phyloP scores from a whole-genome alignment of 345 rosid genomes.

The Combretum micranthum region DNA sequence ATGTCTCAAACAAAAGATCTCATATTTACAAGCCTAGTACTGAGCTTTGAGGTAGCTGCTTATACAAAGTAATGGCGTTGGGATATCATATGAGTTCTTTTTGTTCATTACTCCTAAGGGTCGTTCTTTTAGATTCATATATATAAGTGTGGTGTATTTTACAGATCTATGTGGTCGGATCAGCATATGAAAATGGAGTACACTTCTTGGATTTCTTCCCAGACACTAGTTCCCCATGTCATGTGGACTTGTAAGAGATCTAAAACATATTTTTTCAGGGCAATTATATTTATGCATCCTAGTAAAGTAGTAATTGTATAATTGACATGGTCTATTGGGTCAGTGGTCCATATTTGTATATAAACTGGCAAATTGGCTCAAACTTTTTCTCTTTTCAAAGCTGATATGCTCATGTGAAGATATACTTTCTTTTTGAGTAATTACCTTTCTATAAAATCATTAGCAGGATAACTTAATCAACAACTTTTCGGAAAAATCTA shows the following conservation, averaged over 20 bases:
- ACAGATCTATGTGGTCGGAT: slow-evolving; percentile 80
- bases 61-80: too few species aligned
- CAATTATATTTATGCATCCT: neutral
- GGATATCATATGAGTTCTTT: neutral
- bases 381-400: too few species aligned
- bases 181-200: slow-evolving; percentile 65
- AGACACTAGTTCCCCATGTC: slow-evolving; percentile 67
- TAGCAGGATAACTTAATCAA: too few species aligned
- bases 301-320: too few species aligned
- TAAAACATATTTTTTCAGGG: neutral
- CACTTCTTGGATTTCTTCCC: slow-evolving; percentile 92
- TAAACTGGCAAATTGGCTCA: too few species aligned
- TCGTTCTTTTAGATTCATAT: neutral
- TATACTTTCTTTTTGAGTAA: too few species aligned
- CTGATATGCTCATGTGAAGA: too few species aligned
- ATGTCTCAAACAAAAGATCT: too few species aligned
- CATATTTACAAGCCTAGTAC: too few species aligned
- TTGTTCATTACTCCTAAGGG: neutral
- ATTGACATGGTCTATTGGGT: neutral
- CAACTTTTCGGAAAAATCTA: too few species aligned
- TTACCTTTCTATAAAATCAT: too few species aligned
- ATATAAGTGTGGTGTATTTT: neutral
- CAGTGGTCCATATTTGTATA: neutral
- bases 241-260: slow-evolving; percentile 65
- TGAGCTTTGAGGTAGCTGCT: too few species aligned